Base-by-base conservation (phyloP, 179 eudicot species). In the Beta macrorhiza region DNA sequence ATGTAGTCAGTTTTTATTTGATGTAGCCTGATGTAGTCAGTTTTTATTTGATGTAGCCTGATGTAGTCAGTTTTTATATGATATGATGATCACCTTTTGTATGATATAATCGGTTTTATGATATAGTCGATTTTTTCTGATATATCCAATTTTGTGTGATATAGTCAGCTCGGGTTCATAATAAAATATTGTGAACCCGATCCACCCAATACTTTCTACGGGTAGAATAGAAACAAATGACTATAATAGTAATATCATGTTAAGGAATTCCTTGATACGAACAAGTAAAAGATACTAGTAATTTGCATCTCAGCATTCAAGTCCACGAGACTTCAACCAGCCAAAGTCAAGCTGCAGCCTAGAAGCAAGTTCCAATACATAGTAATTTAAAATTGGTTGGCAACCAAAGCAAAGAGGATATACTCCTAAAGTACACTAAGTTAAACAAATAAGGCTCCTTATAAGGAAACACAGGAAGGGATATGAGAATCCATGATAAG, bases 281-380 rank as follows among this genome's bases (percentile, higher is more conserved):
- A 71, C 77, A 61, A 69, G 4, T 37, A 37, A 37, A 79, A 70
- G 20, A 20, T 56, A 69, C 55, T 32, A 78, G 52, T 47, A 37
- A 37, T 44, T 25, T 51, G 14, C 49, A 64, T 59, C 49, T 61
- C 8, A 71, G 58, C 61, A 44, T 72, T 19, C 62, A 80, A 72
- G 13, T 58, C 77, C 77, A 80, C 72, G 47, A 80, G 71, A 20
- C 71, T 61, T 20, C 16, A 70, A 45, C 53, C 65, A 74, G 55
- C 20, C 37, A 4, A 65, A 81, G 79, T 67, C 55, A 75, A 75
- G 79, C 47, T 65, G 67, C 75, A 75, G 25, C 78, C 83, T 64
- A 67, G 67, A 81, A 81, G 67, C 79, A 63, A 74, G 79, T 81
- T 56, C 79, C 79, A 81, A 75, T 56, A 53, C 65, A 74, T 70